Base-by-base conservation (phyloP, 306 rosid species). In the Malus asiatica region DNA sequence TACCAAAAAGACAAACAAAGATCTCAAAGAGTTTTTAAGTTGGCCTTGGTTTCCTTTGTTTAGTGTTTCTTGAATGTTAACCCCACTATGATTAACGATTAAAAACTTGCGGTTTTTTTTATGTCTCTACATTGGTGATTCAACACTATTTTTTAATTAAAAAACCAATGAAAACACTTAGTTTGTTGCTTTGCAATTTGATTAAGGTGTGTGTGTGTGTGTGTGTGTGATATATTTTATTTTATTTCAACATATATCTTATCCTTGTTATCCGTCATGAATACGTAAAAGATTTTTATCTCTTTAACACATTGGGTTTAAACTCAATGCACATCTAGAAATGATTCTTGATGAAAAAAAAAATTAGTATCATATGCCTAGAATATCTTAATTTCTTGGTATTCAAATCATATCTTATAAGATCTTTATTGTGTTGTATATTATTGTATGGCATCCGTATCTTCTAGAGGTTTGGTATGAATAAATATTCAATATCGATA, bases 401-500 rank as follows among this genome's bases (percentile, higher is more conserved):
- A 51, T 51, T 51, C 20, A 51, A 15, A 70, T 48, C 40, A 51
- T 51, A 18, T 48, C 40, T 29, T 29, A 27, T 27, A 70, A 48
- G 70, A 75, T 75, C 33, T 64, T n/a, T 30, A 46, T 48, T 10
- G 22, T 59, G 25, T 18, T 58, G 4, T 59, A 67, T 64, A 35
- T 11, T 65, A 60, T 72, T 25, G 46, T 27, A 46, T 77, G 53
- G 78, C 66, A 30, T 11, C 16, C 74, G 29, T 58, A 84, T 59
- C 29, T 68, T 73, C 73, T 71, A 80, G 69, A 80, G 70, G 73
- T 73, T 78, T 58, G 83, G 72, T 60, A 42, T 59, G 63, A 61
- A 61, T 61, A 15, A 27, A 61, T 61, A 11, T 27, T 11, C 16
- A 27, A 27, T 12, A 61, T 15, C 29, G 14, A 61, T 27, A 13